phyloP scores from a whole-genome alignment of 441 rosid species.

The Syzygium syzygioides region DNA sequence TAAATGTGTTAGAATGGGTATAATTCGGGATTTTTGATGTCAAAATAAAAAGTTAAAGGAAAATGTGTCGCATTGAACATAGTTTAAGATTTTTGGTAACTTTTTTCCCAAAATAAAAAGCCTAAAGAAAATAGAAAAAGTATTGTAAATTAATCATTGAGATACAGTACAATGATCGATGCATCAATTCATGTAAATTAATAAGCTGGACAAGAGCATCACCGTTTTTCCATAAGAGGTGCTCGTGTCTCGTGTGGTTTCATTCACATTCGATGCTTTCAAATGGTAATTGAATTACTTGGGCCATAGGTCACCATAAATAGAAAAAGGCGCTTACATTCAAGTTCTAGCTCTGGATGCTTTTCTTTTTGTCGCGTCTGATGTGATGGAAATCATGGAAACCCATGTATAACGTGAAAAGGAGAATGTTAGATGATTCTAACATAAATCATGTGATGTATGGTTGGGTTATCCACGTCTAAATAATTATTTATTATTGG shows the following conservation, averaged over 20 bases:
- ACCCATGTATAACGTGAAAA: background rate
- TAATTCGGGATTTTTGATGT: too few relatives aligned
- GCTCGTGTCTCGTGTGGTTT: background rate
- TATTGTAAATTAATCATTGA: too few relatives aligned
- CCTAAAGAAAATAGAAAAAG: too few relatives aligned
- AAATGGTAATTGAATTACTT: background rate
- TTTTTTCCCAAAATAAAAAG: too few relatives aligned
- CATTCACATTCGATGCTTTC: background rate
- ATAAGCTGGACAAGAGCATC: background rate
- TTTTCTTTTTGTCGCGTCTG: background rate
- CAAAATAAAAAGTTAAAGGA: too few relatives aligned
- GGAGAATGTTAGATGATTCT: background rate
- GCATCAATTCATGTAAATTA: background rate
- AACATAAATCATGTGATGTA: background rate
- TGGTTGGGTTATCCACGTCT: background rate
- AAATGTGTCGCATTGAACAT: too few relatives aligned
- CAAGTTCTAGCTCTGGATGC: background rate
- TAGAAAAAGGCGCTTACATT: background rate
- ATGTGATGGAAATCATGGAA: background rate
- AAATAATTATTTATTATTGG: background rate
- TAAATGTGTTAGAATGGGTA: too few relatives aligned
- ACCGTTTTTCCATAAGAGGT: background rate
- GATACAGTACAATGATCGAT: background rate
- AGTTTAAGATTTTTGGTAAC: too few relatives aligned
- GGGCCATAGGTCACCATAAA: background rate